Evolutionary conservation across 2,329 filamentous ascomycete genomes (phyloP), one percentile per base, ranked within the genome.

Genomic region (Fusarium sp.): DNA sequence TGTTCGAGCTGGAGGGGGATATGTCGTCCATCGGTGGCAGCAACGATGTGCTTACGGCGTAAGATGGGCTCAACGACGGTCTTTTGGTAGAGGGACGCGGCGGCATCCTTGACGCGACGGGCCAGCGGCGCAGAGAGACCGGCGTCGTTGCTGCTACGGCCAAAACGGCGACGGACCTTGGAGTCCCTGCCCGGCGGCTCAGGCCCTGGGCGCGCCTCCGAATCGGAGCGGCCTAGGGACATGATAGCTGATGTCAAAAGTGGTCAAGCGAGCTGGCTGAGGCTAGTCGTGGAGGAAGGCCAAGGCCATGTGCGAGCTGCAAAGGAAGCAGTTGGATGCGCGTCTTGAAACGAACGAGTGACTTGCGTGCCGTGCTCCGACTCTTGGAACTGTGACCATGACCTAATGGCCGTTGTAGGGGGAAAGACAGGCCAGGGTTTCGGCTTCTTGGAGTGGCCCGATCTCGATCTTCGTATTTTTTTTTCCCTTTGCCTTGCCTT

Each of bases 11-110:
- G 77, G 41, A 88, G 80, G 6, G 86, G 86, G 25, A 88, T 82
- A 66, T 83, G 85, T 14, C 87, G 85, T 35, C 95, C 95, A 81
- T 96, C 92, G 74, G 92, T 91, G 68, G 92, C 95, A 3, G 92
- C 90, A 13, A 90, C 90, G 45, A 95, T 87, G 6, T 92, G 90
- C 76, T 93, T 89, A 73, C 92, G 91, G 57, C 90, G 87, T n/a
- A 93, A 81, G 35, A 93, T 82, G 32, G 87, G 81, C 71, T 88
- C 83, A 70, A 86, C 79, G 34, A 88, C 74, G 61, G 83, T 80
- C 67, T 78, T 82, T 61, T 83, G 82, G 68, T 86, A 87, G 25
- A 81, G 35, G 6, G 68, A 57, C 32, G 63, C 65, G 20, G 75
- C 72, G 18, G 63, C 74, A 64, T 75, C 56, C 45, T 73, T 74